These are phyloP conservation scores for Corniculantispora saksenae DNA, from an alignment of 2,329 filamentous ascomycete genomes.

Conservation along the genomic window DNA sequence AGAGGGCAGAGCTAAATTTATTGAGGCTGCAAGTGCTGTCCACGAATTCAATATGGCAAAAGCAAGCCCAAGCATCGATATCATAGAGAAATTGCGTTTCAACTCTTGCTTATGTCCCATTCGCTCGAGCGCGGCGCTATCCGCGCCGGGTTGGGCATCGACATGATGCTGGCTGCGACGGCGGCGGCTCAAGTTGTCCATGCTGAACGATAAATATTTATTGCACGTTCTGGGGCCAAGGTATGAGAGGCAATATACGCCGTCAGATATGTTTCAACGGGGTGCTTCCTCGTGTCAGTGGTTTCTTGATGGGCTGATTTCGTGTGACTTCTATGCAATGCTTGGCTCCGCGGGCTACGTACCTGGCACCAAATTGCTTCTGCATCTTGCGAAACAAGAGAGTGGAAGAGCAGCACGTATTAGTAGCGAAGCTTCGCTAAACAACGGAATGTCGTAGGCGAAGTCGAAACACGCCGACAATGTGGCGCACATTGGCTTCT, in stretches of 20 bases:
- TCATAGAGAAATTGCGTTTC: conserved; percentile 50
- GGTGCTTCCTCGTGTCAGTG: neutral
- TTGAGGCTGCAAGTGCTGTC: conserved; percentile 50
- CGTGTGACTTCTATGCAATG: neutral
- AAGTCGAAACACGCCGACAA: no score
- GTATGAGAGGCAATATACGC: neutral
- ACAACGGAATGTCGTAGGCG: no score
- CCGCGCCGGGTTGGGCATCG: conserved; percentile 18
- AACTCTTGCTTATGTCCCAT: conserved; percentile 52
- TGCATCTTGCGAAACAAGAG: no score
- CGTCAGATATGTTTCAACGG: neutral
- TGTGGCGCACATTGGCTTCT: no score
- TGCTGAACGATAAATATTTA: neutral
- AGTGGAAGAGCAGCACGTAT: no score
- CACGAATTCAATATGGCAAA: conserved; percentile 53
- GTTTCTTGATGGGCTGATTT: neutral
- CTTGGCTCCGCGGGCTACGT: neutral
- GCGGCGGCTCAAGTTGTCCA: neutral
- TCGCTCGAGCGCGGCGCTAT: conserved; percentile 43
- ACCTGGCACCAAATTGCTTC: neutral
- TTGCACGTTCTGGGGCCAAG: neutral
- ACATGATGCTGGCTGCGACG: neutral
- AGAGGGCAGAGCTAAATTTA: conserved; percentile 60
- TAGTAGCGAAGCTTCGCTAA: no score
- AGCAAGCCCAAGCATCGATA: conserved; percentile 49